Base-by-base conservation (phyloP, 1,139 yeast genomes). In the Candida labiduridarum region DNA sequence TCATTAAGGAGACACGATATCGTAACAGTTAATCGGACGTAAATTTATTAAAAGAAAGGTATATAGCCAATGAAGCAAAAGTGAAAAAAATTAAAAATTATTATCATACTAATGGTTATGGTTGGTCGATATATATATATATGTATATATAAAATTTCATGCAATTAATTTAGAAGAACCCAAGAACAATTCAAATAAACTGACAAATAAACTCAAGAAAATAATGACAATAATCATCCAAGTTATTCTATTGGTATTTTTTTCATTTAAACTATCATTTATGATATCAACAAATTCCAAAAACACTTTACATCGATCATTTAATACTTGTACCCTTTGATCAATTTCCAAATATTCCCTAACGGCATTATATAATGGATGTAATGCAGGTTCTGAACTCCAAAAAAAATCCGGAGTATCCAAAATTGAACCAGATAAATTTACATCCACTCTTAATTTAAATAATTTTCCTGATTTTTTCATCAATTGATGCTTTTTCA, bases 401-500 rank as follows among this genome's bases (percentile, higher is more conserved):
- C 99, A 94, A 66, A 94, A 94, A 62, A 90, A 91, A 52, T 89
- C 96, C 0, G 99, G 99, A 0, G 97, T 91, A 63, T 94, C 99
- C 50, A 94, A 75, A 22, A 94, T 92, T 53, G 91, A 89, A 12
- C 97, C 89, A 6, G 95, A 87, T 50, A 94, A 72, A 64, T 94
- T 94, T 3, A 94, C 98, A 67, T 94, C 99, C 8, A 92, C 97
- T 45, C 99, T 75, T 31, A 94, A 68, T 60, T 91, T 92, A 73
- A 92, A 92, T 47, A 94, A 71, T 62, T 88, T 85, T 12, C 99
- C 99, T 0, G 96, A 88, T 62, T 92, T 90, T 61, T 86, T 89
- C 53, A 94, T 69, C 30, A 94, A 74, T 59, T 90, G 95, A 51
- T 86, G 89, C 49, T 96, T 74, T 55, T 84, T 85, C 58, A 88